These are phyloP conservation scores for Termitomyces sp. DNA, from an alignment of 1,284 basidiomycete species.

Conservation along the genomic window DNA sequence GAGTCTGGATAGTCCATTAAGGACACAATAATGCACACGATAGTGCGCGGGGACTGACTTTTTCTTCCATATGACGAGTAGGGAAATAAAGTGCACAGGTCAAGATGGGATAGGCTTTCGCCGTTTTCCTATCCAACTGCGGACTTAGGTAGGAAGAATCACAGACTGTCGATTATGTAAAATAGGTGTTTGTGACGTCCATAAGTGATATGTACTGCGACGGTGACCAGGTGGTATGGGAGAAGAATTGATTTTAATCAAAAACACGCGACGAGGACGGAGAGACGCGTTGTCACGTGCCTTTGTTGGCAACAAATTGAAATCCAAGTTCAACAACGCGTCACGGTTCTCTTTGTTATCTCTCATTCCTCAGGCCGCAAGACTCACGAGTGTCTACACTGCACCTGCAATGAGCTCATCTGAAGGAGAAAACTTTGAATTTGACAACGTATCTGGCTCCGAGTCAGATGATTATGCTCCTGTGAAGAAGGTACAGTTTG, in stretches of 20 bases:
- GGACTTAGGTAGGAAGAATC: constrained; percentile 1
- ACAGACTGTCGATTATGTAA: constrained; percentile 11
- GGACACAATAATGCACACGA: neutral
- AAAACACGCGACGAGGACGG: constrained; percentile 10
- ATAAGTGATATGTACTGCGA: too few relatives aligned
- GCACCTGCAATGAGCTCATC: constrained; percentile 41
- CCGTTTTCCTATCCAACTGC: neutral
- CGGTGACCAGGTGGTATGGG: too few relatives aligned
- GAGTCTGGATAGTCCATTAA: neutral
- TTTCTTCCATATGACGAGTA: constrained; percentile 1
- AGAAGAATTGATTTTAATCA: too few relatives aligned
- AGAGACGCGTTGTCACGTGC: constrained; percentile 15
- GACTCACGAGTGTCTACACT: neutral
- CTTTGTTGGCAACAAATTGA: constrained; percentile 9
- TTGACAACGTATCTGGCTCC: constrained; percentile 54
- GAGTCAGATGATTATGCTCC: constrained; percentile 65
- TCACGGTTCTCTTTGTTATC: constrained; percentile 4
- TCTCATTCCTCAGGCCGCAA: neutral
- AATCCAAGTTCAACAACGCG: neutral
- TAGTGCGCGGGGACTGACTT: neutral
- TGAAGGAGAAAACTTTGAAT: constrained; percentile 62
- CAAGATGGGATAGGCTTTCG: neutral
- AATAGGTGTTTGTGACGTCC: neutral
- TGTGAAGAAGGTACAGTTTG: constrained; percentile 50
- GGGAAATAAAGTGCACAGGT: neutral